These are phyloP conservation scores for Creolimax fragrantissima DNA, from an alignment of 78 protist genomes.

Conservation along the genomic window DNA sequence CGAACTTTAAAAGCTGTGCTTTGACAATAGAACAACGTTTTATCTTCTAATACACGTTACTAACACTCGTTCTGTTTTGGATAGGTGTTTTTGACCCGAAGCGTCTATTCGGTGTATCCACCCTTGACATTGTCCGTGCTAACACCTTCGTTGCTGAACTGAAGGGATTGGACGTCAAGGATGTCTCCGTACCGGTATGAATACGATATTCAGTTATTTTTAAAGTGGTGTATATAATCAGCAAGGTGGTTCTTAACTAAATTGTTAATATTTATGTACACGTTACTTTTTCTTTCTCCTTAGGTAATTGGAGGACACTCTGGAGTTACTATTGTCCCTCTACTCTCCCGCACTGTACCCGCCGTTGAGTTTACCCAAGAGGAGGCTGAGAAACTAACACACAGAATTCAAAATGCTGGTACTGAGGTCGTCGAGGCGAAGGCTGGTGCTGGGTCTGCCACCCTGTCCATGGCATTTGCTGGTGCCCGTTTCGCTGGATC, in stretches of 20 bases:
- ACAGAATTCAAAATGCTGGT: slow-evolving; percentile 64
- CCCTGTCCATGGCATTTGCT: slow-evolving; percentile 85
- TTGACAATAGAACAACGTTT: not conserved
- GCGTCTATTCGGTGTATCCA: slow-evolving; percentile 66
- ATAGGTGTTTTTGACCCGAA: not conserved
- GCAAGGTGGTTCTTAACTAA: too few relatives aligned
- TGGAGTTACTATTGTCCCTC: slow-evolving; percentile 67
- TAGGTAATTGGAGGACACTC: slow-evolving; percentile 81
- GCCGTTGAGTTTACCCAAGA: slow-evolving; percentile 40
- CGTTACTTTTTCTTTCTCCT: too few relatives aligned
- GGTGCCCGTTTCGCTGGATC: slow-evolving; percentile 55
- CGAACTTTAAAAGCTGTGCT: too few relatives aligned
- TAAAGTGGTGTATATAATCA: too few relatives aligned
- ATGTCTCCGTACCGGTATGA: slow-evolving; percentile 53
- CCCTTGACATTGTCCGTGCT: slow-evolving; percentile 72
- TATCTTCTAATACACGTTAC: too few relatives aligned
- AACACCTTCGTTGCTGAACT: slow-evolving; percentile 52
- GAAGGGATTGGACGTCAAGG: slow-evolving; percentile 14
- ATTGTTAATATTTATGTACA: too few relatives aligned
- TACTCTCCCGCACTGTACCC: slow-evolving; percentile 38
- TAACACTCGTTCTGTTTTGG: too few relatives aligned
- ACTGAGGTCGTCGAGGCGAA: slow-evolving; percentile 77
- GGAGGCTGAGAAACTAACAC: slow-evolving; percentile 38
- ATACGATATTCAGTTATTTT: too few relatives aligned
- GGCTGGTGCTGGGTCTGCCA: slow-evolving; percentile 67